Percentiles rank a stretch among this genome's conserved stretches.
Conservation (phyloP, 2,329 filamentous ascomycete species). For the Didymella pomorum region DNA sequence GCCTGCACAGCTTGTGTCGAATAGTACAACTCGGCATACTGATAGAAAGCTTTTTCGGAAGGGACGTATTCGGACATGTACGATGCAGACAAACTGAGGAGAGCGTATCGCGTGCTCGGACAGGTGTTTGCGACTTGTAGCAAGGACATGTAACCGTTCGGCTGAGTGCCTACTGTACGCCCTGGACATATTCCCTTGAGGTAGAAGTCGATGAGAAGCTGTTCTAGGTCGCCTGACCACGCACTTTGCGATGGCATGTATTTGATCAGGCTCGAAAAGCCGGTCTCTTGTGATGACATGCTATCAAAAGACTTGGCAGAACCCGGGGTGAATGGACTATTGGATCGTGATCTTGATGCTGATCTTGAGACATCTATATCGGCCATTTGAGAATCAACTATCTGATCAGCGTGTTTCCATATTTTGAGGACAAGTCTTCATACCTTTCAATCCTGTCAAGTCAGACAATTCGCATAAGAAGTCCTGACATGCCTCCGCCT, state of each 20-base stretch:
- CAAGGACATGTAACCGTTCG: slow-evolving; percentile 40
- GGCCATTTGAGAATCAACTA: slow-evolving; percentile 40
- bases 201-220: slow-evolving; percentile 43
- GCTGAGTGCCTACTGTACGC: slow-evolving; percentile 36
- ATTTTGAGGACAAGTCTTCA: not conserved
- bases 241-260: slow-evolving; percentile 33
- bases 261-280: slow-evolving; percentile 40
- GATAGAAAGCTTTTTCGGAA: slow-evolving; percentile 38
- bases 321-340: slow-evolving; percentile 38
- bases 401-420: slow-evolving; percentile 21
- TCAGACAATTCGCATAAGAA: slow-evolving; percentile 47
- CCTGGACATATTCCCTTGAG: slow-evolving; percentile 44
- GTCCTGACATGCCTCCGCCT: slow-evolving; percentile 46
- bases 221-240: slow-evolving; percentile 38
- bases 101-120: slow-evolving; percentile 41
- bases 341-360: slow-evolving; percentile 33
- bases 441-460: slow-evolving; percentile 41
- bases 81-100: slow-evolving; percentile 44
- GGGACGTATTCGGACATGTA: slow-evolving; percentile 44
- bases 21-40: slow-evolving; percentile 46
- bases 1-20: slow-evolving; percentile 43
- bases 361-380: slow-evolving; percentile 34
- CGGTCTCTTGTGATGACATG: slow-evolving; percentile 33
- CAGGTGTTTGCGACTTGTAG: slow-evolving; percentile 37
- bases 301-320: slow-evolving; percentile 40